phyloP scores from a whole-genome alignment of 208 protist species.

The Endotrypanum monterogeii region DNA sequence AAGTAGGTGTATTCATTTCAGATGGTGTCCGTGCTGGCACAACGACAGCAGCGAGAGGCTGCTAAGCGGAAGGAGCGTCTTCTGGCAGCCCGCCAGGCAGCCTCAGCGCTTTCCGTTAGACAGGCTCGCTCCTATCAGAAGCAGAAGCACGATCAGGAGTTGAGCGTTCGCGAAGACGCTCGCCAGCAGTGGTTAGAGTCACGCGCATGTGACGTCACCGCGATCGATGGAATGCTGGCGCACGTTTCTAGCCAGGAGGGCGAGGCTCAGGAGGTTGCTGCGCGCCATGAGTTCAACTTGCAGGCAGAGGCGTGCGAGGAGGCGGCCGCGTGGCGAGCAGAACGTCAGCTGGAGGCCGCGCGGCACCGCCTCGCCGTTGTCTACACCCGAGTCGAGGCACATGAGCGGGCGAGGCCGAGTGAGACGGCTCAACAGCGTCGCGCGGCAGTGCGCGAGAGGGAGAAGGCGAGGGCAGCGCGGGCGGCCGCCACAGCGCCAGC shows the following conservation, averaged over 20 bases:
- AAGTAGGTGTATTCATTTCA: not conserved
- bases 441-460: constrained; percentile 23
- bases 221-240: constrained; percentile 36
- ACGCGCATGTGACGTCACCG: constrained; percentile 21
- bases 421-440: constrained; percentile 29
- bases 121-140: constrained; percentile 49
- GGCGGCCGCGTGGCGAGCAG: constrained; percentile 56
- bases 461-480: constrained; percentile 24
- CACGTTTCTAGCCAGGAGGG: constrained; percentile 26
- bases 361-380: constrained; percentile 56
- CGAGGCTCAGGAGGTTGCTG: constrained; percentile 20
- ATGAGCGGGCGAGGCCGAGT: constrained; percentile 12
- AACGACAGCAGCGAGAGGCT: constrained; percentile 49
- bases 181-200: constrained; percentile 41
- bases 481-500: constrained; percentile 20
- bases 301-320: constrained; percentile 36
- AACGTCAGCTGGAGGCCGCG: constrained; percentile 48
- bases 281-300: constrained; percentile 22
- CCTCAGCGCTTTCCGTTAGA: constrained; percentile 39
- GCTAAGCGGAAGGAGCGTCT: constrained; percentile 55
- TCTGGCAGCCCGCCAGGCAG: constrained; percentile 46
- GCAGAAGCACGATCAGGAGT: constrained; percentile 46
- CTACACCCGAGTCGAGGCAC: constrained; percentile 25
- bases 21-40: constrained; percentile 70
- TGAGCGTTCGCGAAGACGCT: constrained; percentile 32